Evolutionary conservation across 2,329 filamentous ascomycete species (phyloP).

Genomic region (Colletotrichum eremochloae): DNA sequence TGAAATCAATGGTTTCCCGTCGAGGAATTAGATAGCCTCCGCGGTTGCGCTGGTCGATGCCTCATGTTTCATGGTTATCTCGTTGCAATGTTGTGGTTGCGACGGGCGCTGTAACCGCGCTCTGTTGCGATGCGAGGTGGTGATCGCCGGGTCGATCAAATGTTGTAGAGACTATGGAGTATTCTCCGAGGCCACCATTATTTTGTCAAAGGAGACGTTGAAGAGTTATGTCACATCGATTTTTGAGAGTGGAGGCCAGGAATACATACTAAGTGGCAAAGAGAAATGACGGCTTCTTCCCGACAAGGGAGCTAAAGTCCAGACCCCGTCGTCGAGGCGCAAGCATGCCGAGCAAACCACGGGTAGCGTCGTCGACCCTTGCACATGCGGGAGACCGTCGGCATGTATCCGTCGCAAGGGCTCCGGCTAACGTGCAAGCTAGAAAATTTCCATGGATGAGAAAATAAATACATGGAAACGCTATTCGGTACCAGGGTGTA

Average conservation of each 20-base stretch:
- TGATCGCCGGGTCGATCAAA: slow-evolving; percentile 23
- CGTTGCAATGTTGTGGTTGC: slow-evolving; percentile 5
- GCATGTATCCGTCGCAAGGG: slow-evolving; percentile 30
- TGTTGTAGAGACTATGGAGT: neutral
- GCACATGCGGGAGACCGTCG: slow-evolving; percentile 24
- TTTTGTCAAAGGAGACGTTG: neutral
- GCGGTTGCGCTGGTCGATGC: neutral
- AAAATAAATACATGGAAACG: slow-evolving; percentile 5
- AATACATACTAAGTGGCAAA: slow-evolving; percentile 24
- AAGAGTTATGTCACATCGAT: neutral
- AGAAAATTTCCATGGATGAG: slow-evolving; percentile 16
- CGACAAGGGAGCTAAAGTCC: slow-evolving; percentile 11
- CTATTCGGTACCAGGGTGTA: slow-evolving; percentile 21
- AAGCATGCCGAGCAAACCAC: slow-evolving; percentile 22
- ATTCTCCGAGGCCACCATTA: neutral
- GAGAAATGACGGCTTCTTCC: slow-evolving; percentile 20
- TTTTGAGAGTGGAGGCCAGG: slow-evolving; percentile 14
- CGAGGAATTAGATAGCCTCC: neutral
- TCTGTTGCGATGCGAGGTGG: neutral
- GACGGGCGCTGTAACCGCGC: neutral
- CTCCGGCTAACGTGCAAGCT: slow-evolving; percentile 17
- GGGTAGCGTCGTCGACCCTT: slow-evolving; percentile 34
- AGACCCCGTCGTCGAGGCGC: slow-evolving; percentile 18
- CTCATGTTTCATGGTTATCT: neutral
- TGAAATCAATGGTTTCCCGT: slow-evolving; percentile 22